Evolutionary conservation across 2,329 filamentous ascomycete species (phyloP), one percentile per base, ranked within the genome.

Genomic region (Aspergillus aculeatinus): DNA sequence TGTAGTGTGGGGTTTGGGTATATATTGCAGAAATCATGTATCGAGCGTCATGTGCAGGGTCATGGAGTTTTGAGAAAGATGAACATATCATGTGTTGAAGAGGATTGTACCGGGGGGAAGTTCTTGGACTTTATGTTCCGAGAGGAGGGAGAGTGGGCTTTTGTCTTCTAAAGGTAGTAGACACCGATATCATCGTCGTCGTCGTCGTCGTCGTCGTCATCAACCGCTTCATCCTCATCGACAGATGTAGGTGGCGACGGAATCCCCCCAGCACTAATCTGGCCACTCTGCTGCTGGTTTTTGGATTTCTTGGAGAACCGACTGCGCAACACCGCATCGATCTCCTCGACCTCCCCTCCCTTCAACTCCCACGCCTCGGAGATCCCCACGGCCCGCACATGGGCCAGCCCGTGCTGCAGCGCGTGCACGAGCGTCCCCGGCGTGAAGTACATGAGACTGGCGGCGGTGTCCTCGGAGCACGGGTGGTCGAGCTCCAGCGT

Each of bases 401-500:
- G 70, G 9, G 60, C 54, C 31, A 74, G 50, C 0, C 64, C 68
- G 1, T 56, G 55, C 10, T 67, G 58, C 23, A 74, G 54, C 3
- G 68, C 65, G 23, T 62, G 48, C n/a, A 69, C 49, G 5, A 74
- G 52, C 1, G 58, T 51, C 27, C 64, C 54, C 4, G 67, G 65
- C 7, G 64, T 60, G 51, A 74, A 72, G 14, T 60, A 60, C 29
- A 68, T 48, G 3, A 55, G 50, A 7, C 44, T 59, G 3, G 65
- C 39, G 16, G 39, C 39, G 39, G 39, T 51, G 25, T 63, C 64
- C 7, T 29, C 27, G 27, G 50, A 55, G 52, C 59, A 58, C 2
- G 71, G 68, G 27, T 63, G 54, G 2, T 61, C 68, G 7, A 74
- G 65, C 58, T 72, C 70, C 1, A 75, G 64, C n/a, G 67, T 63